These are phyloP conservation scores for Amphibolis antarctica DNA, from an alignment of 106 monocot species.

Conservation along the genomic window DNA sequence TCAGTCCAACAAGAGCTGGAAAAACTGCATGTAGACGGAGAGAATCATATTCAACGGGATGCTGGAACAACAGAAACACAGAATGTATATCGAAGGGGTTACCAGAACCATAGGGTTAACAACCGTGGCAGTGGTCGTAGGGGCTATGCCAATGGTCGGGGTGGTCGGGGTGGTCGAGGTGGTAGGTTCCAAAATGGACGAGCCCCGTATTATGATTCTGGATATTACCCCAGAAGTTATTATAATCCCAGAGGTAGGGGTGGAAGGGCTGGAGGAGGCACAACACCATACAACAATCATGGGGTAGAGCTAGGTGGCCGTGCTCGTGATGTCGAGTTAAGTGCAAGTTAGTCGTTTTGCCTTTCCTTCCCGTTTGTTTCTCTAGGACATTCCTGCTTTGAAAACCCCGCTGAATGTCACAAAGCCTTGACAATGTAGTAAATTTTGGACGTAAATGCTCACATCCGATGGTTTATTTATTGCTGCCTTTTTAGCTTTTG, in stretches of 20 bases:
- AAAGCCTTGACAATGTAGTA: background rate
- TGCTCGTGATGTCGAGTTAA: background rate
- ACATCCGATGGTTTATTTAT: background rate
- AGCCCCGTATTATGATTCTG: constrained; percentile 33
- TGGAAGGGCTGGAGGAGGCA: constrained; percentile 33
- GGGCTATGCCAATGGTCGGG: constrained; percentile 21
- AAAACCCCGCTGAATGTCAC: background rate
- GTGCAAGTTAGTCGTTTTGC: background rate
- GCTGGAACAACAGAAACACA: constrained; percentile 21
- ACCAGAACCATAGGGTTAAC: constrained; percentile 34
- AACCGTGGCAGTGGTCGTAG: constrained; percentile 34
- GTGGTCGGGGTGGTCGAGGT: constrained; percentile 21
- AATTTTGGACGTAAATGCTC: background rate
- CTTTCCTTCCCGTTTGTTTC: background rate
- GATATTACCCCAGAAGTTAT: constrained; percentile 39
- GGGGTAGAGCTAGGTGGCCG: background rate
- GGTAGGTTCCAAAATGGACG: constrained; percentile 40
- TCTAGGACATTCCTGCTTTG: background rate
- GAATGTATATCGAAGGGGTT: constrained; percentile 14
- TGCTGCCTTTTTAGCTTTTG: no score
- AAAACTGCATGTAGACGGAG: background rate
- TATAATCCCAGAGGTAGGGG: constrained; percentile 37
- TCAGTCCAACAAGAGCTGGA: constrained; percentile 5
- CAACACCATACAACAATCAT: constrained; percentile 14
- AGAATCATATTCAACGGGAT: constrained; percentile 27